Base-by-base conservation (phyloP, 768 basidiomycete genomes). In the Filobasidium floriforme region DNA sequence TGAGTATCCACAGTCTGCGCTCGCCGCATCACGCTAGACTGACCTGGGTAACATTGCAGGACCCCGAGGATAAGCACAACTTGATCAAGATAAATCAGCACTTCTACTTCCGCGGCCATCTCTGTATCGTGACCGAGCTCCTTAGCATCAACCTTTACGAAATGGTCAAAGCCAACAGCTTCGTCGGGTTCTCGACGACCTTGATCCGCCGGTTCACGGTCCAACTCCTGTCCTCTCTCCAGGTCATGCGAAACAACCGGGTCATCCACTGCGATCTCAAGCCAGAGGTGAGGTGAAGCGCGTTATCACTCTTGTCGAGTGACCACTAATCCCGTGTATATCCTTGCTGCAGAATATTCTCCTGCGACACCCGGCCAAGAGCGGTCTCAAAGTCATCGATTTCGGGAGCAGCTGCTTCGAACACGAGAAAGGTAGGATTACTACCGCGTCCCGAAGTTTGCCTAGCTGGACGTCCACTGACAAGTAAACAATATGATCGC, bases 261-360 rank as follows among this genome's bases (percentile, higher is more conserved):
- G 92, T 99, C 67, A 94, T 99, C 24, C 96, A 99, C 76, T 99
- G 96, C 73, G 96, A 99, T 81, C 81, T 99, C 70, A 99, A 99
- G 79, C 96, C 96, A 26, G 96, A 99, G 87, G 94, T 89, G 70
- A 65, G 84, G 77, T 32, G 29, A 11, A 49, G 63, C 46, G 49
- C 9, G 22, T 24, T 54, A 69, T 26, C 24, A 14, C 15, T 15
- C 7, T 1, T 41, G 15, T 46, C 1, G 60, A 22, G n/a, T 41
- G 32, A 55, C 61, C 72, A 44, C 70, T 59, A 9, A 37, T 9
- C 32, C 32, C 32, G 32, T 9, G 41, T 37, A n/a, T 51, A 14
- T 12, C 12, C 46, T 18, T 49, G 32, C 24, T 5, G 5, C 73
- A 98, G 93, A 99, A 99, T 71, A 90, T 99, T 49, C 82, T 98